These are phyloP conservation scores for Nicotiana knightiana DNA, from an alignment of 257 asterid species.

Conservation along the genomic window DNA sequence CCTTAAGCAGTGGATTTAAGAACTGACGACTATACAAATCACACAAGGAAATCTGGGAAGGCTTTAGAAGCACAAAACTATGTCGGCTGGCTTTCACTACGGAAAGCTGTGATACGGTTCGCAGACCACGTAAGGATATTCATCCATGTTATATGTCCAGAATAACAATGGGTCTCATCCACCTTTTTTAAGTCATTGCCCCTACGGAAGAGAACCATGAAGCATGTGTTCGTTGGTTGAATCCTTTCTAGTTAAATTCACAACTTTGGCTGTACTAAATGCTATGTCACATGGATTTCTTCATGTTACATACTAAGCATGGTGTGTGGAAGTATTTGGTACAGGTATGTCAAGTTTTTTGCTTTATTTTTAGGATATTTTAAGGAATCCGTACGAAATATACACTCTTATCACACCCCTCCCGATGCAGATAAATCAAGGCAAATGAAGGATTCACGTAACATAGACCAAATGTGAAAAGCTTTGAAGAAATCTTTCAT, in stretches of 20 bases:
- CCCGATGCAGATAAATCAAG: background rate
- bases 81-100: background rate
- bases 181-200: background rate
- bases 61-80: background rate
- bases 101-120: background rate
- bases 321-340: background rate
- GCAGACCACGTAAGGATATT: background rate
- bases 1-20: background rate
- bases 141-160: background rate
- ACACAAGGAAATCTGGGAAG: background rate
- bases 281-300: background rate
- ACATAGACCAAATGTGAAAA: background rate
- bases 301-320: background rate
- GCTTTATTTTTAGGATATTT: background rate
- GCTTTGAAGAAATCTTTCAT: background rate
- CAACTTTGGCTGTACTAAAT: background rate
- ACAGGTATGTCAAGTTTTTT: background rate
- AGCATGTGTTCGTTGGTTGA: background rate
- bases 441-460: background rate
- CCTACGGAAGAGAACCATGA: background rate
- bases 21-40: background rate
- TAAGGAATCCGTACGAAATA: background rate
- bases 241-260: background rate
- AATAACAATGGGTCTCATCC: background rate
- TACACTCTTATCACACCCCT: background rate